A percentile compares a stretch with the other conserved stretches of the same genome.
Conservation (phyloP, 179 eudicot genomes). For the Heliamphora pulchella region DNA sequence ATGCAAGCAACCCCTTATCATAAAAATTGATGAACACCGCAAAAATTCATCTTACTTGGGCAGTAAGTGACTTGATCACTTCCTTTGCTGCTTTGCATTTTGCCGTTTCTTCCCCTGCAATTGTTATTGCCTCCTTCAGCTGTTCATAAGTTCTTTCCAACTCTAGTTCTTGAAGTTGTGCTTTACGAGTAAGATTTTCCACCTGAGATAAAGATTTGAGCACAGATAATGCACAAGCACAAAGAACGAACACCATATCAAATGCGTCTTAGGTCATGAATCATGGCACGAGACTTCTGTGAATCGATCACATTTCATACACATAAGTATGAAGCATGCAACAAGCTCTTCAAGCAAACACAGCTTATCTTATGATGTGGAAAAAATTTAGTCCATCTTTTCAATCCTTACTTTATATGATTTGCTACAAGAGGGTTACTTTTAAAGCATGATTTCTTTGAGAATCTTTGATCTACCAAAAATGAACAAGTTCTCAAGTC, state of each 20-base stretch:
- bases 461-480: not conserved
- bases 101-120: conserved; percentile 77
- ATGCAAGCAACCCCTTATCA: not conserved
- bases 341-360: not conserved
- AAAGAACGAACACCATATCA: not conserved
- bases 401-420: not conserved
- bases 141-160: conserved; percentile 65
- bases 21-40: too few species aligned
- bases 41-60: conserved; percentile 49
- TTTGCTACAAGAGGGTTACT: not conserved
- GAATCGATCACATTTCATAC: not conserved
- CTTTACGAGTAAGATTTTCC: conserved; percentile 59
- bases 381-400: not conserved
- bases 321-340: not conserved
- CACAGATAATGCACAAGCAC: conserved; percentile 13
- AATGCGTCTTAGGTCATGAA: not conserved
- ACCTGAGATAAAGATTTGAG: conserved; percentile 37
- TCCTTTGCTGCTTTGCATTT: conserved; percentile 94
- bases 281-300: not conserved
- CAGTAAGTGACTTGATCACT: conserved; percentile 87
- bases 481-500: not conserved
- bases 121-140: conserved; percentile 66
- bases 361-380: not conserved
- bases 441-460: not conserved
- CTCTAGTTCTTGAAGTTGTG: conserved; percentile 66